A percentile compares a stretch with the other conserved stretches of the same genome.
Conservation (phyloP, 495 filamentous ascomycete genomes). For the Aspergillus avenaceus region DNA sequence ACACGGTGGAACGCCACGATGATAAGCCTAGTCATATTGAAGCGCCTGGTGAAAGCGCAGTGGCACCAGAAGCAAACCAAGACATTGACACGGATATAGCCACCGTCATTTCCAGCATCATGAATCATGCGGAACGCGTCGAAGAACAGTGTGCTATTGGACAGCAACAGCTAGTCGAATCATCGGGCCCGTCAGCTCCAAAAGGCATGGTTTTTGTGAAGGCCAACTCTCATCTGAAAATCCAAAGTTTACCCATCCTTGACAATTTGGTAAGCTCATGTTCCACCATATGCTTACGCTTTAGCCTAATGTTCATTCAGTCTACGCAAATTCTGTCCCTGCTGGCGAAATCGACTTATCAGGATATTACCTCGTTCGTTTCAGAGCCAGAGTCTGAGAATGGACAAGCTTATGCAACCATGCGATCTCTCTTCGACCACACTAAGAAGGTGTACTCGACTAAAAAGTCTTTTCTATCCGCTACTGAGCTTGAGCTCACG, state of each 20-base stretch:
- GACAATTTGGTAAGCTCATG: slow-evolving; percentile 60
- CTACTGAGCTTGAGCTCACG: slow-evolving; percentile 66
- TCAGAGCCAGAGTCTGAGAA: slow-evolving; percentile 69
- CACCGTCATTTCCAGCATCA: slow-evolving; percentile 41
- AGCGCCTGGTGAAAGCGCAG: slow-evolving; percentile 9
- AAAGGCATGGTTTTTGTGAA: slow-evolving; percentile 44
- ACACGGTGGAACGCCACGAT: slow-evolving; percentile 21
- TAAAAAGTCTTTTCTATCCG: slow-evolving; percentile 64
- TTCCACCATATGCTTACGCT: background rate
- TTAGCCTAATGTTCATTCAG: slow-evolving; percentile 30
- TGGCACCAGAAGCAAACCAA: slow-evolving; percentile 15
- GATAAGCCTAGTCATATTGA: slow-evolving; percentile 18
- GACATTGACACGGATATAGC: slow-evolving; percentile 32
- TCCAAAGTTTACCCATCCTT: slow-evolving; percentile 66
- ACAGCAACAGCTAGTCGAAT: slow-evolving; percentile 31
- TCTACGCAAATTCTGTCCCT: slow-evolving; percentile 67
- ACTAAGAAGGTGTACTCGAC: slow-evolving; percentile 76
- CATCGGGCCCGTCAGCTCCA: slow-evolving; percentile 24
- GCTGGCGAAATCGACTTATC: slow-evolving; percentile 63
- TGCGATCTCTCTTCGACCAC: slow-evolving; percentile 76
- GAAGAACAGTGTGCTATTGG: slow-evolving; percentile 42
- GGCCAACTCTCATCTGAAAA: slow-evolving; percentile 56
- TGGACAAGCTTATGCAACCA: slow-evolving; percentile 72
- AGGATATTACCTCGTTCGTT: slow-evolving; percentile 72
- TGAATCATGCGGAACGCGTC: slow-evolving; percentile 45